Evolutionary conservation across 495 filamentous ascomycete species (phyloP).

Genomic region (Annulohypoxylon stygium): DNA sequence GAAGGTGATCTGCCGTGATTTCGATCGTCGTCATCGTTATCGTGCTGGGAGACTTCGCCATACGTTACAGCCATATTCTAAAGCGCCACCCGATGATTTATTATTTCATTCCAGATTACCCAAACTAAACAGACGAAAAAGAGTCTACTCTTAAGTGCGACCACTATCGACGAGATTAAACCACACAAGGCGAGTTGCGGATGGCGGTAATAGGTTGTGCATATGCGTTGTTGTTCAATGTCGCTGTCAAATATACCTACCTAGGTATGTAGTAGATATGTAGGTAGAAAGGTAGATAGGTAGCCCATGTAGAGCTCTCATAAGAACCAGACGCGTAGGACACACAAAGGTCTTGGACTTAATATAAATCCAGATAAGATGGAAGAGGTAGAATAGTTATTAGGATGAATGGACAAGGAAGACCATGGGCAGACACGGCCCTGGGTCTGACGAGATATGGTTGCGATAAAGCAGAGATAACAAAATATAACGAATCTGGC

Average conservation of each 20-base stretch:
- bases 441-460: slow-evolving; percentile 30
- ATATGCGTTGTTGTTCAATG: slow-evolving; percentile 27
- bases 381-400: background rate
- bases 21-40: slow-evolving; percentile 49
- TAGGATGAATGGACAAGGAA: background rate
- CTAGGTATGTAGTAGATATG: background rate
- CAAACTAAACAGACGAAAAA: background rate
- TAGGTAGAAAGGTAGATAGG: background rate
- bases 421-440: slow-evolving; percentile 1
- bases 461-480: slow-evolving; percentile 23
- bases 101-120: slow-evolving; percentile 8
- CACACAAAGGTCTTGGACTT: slow-evolving; percentile 8
- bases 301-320: background rate
- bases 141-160: slow-evolving; percentile 1
- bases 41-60: slow-evolving; percentile 50
- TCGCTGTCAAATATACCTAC: slow-evolving; percentile 17
- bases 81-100: background rate
- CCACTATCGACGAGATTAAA: slow-evolving; percentile 16
- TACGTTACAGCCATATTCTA: slow-evolving; percentile 53
- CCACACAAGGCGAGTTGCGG: slow-evolving; percentile 20
- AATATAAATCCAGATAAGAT: slow-evolving; percentile 6
- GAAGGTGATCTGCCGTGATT: slow-evolving; percentile 43
- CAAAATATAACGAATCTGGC: slow-evolving; percentile 25
- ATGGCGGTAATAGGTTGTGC: slow-evolving; percentile 23
- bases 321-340: slow-evolving; percentile 11